Evolutionary conservation across 2,329 filamentous ascomycete genomes (phyloP).

Genomic region (Lecanicillium sp.): DNA sequence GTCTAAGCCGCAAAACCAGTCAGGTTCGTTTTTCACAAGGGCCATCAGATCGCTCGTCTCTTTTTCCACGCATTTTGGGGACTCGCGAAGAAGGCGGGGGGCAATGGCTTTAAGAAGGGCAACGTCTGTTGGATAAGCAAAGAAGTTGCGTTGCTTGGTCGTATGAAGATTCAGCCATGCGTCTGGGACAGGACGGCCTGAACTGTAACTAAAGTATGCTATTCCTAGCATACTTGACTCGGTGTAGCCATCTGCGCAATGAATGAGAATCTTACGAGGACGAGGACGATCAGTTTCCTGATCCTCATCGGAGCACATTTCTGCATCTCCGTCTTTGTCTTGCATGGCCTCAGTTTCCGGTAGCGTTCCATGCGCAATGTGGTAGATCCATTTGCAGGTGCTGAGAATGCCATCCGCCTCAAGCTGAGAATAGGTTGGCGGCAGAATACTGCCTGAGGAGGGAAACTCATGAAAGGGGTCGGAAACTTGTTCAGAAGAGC

Average conservation of each 20-base stretch:
- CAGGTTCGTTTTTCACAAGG: constrained; percentile 55
- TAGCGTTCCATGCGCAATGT: constrained; percentile 63
- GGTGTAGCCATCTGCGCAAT: constrained; percentile 94
- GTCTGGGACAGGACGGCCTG: constrained; percentile 70
- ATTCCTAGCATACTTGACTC: constrained; percentile 85
- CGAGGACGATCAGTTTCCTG: constrained; percentile 10
- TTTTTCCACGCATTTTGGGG: constrained; percentile 48
- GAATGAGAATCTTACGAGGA: constrained; percentile 72
- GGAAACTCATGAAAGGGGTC: constrained; percentile 63
- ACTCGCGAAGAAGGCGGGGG: constrained; percentile 65
- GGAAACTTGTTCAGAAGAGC: constrained; percentile 37
- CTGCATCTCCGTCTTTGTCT: constrained; percentile 19
- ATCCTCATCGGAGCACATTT: constrained; percentile 25
- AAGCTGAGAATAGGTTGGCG: constrained; percentile 73
- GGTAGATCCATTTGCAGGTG: constrained; percentile 85
- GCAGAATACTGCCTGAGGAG: constrained; percentile 86
- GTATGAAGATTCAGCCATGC: constrained; percentile 86
- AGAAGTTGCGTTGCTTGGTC: constrained; percentile 81
- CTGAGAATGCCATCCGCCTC: constrained; percentile 82
- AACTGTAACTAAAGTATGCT: constrained; percentile 89
- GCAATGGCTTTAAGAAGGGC: constrained; percentile 72
- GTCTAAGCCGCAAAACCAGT: constrained; percentile 78
- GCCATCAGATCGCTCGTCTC: constrained; percentile 47
- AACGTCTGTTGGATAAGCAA: constrained; percentile 89
- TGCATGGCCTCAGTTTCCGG: constrained; percentile 29